Evolutionary conservation across 179 eudicot genomes (phyloP).

Genomic region (Silene coronaria): DNA sequence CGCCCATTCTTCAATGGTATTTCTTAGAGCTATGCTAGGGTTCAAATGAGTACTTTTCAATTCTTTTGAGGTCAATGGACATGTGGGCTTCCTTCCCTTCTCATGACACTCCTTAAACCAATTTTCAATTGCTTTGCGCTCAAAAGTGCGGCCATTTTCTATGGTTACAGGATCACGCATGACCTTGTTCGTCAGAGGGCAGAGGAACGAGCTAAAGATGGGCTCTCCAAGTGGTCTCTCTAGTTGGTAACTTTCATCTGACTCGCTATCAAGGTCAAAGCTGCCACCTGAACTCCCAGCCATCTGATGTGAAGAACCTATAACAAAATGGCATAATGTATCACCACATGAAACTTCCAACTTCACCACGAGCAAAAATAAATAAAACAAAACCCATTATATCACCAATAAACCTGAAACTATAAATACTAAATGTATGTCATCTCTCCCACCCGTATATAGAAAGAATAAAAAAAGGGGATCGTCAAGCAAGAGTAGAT

Average conservation of each 20-base stretch:
- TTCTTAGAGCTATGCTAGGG: constrained; percentile 75
- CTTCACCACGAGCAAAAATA: neutral
- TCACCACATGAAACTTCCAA: neutral
- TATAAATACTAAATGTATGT: neutral
- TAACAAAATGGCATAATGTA: neutral
- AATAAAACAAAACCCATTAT: neutral
- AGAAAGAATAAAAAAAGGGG: neutral
- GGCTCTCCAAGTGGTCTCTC: constrained; percentile 71
- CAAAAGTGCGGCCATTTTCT: constrained; percentile 76
- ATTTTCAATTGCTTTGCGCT: constrained; percentile 85
- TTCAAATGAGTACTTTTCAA: constrained; percentile 57
- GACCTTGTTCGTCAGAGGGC: constrained; percentile 77
- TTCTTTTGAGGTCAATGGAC: constrained; percentile 66
- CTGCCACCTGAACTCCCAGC: constrained; percentile 72
- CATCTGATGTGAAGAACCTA: constrained; percentile 38
- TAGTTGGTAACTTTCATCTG: constrained; percentile 65
- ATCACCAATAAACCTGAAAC: neutral
- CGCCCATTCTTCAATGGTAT: constrained; percentile 89
- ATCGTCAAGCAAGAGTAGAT: neutral
- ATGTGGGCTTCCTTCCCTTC: constrained; percentile 53
- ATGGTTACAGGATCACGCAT: constrained; percentile 85
- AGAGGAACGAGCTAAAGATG: constrained; percentile 68
- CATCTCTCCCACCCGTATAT: neutral
- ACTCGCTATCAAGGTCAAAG: constrained; percentile 58
- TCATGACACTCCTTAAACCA: constrained; percentile 77